These are phyloP conservation scores for Aureobasidium namibiae DNA, from an alignment of 2,329 filamentous ascomycete species.

Conservation along the genomic window DNA sequence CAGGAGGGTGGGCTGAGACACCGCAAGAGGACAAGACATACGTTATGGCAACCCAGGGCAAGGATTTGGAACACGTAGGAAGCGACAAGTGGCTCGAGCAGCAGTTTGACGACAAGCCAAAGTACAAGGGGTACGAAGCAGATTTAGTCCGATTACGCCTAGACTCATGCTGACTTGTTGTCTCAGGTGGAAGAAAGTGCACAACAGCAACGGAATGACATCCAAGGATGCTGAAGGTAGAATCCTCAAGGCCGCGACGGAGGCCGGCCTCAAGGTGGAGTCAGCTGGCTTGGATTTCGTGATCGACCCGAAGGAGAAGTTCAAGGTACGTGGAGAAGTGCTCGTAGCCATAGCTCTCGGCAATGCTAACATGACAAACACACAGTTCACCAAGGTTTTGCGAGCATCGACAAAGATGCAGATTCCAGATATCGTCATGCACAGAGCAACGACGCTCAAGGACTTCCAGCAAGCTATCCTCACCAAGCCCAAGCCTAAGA, in stretches of 20 bases:
- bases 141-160: background rate
- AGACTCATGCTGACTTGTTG: background rate
- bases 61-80: slow-evolving; percentile 48
- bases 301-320: slow-evolving; percentile 54
- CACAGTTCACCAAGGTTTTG: slow-evolving; percentile 69
- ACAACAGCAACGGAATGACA: background rate
- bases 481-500: slow-evolving; percentile 35
- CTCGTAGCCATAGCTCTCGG: background rate
- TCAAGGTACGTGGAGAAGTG: slow-evolving; percentile 51
- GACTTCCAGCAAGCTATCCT: slow-evolving; percentile 31
- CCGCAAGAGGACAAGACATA: slow-evolving; percentile 28
- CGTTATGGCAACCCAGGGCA: slow-evolving; percentile 40
- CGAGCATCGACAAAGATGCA: slow-evolving; percentile 72
- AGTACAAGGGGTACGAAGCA: slow-evolving; percentile 26
- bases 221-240: background rate
- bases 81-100: slow-evolving; percentile 35
- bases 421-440: slow-evolving; percentile 62
- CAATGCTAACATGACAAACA: slow-evolving; percentile 15
- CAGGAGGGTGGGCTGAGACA: slow-evolving; percentile 1
- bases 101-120: slow-evolving; percentile 28
- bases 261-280: background rate
- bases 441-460: slow-evolving; percentile 27
- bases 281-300: slow-evolving; percentile 41
- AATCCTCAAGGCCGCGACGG: background rate
- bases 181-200: background rate